Conservation (phyloP, 129 eudicot species). For the Flaveria brownii region DNA sequence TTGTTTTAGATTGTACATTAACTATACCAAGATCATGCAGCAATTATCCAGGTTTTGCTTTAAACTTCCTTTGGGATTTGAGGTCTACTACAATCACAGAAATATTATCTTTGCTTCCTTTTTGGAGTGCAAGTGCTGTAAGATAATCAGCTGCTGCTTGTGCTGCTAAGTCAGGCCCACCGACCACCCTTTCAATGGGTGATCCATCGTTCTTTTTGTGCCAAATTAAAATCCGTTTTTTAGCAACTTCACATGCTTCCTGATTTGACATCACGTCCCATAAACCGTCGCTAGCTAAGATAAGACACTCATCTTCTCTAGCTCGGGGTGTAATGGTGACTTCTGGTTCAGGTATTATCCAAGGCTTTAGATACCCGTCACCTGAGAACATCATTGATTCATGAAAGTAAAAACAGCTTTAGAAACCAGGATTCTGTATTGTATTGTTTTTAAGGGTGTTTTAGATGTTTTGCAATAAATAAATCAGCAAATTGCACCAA, state of each 20-base stretch:
- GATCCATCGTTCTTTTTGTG: slow-evolving; percentile 76
- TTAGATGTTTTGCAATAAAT: not conserved
- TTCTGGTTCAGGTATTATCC: slow-evolving; percentile 84
- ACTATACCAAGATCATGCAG: slow-evolving; percentile 24
- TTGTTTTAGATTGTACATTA: slow-evolving; percentile 23
- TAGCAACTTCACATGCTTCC: slow-evolving; percentile 81
- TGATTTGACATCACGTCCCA: slow-evolving; percentile 88
- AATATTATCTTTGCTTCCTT: slow-evolving; percentile 80
- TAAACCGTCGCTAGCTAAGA: slow-evolving; percentile 74
- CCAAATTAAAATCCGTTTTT: slow-evolving; percentile 66
- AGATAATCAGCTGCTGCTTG: slow-evolving; percentile 87
- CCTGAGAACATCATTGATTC: slow-evolving; percentile 41
- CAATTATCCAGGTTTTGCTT: slow-evolving; percentile 48
- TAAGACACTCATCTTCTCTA: slow-evolving; percentile 76
- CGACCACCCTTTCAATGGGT: slow-evolving; percentile 33
- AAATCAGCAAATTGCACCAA: not conserved
- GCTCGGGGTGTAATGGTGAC: slow-evolving; percentile 64
- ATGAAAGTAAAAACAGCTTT: not conserved
- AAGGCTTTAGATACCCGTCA: slow-evolving; percentile 79
- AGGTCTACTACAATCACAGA: slow-evolving; percentile 85
- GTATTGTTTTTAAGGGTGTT: slow-evolving; percentile 1
- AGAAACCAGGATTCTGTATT: not conserved
- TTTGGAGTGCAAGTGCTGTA: slow-evolving; percentile 63
- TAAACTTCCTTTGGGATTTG: slow-evolving; percentile 72
- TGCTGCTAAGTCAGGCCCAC: slow-evolving; percentile 67